Evolutionary conservation across 345 rosid genomes (phyloP), one percentile per base, ranked within the genome.

Genomic region (Arabis alpina): DNA sequence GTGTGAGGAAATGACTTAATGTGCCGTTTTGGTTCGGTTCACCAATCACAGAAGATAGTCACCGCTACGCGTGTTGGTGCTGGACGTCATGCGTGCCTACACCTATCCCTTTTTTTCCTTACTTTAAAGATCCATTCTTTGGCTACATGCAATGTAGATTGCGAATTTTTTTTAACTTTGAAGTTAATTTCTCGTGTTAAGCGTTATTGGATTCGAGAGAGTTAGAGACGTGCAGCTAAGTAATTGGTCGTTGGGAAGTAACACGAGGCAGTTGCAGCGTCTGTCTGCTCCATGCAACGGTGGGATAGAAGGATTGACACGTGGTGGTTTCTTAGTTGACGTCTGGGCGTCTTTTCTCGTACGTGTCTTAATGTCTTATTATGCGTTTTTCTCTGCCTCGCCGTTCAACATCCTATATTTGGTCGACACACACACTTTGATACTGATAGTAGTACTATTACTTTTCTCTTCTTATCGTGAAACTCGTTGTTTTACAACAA

Each of bases 71-170:
- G 92, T 87, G 94, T 85, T 86, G 72, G 39, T 25, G 56, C 61
- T 76, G 85, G 79, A 63, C 71, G 69, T 83, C 93, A 87, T 88
- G 98, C 97, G 89, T 83, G 95, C 75, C 72, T 76, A 87, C 93
- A 92, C 90, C 90, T 84, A 87, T 86, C 87, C 44, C 56, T 39
- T 70, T 73, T 79, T 74, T 42, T 77, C 60, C 79, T 56, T 8
- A 19, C 3, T 47, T 44, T 6, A 5, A n/a, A 42, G 14, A 44
- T 4, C 8, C 19, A 7, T 60, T 2, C 56, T 57, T 65, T 16
- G 28, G 51, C 62, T 53, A 42, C 78, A 68, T 75, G 78, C 78
- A 67, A 60, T 74, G 51, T 27, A 41, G 28, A 27, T 60, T 36
- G 40, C 40, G 8, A 36, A 10, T 8, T 8, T 1, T 32, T 49